Conservation (phyloP, 2,329 filamentous ascomycete genomes). For the Exophiala sp. region DNA sequence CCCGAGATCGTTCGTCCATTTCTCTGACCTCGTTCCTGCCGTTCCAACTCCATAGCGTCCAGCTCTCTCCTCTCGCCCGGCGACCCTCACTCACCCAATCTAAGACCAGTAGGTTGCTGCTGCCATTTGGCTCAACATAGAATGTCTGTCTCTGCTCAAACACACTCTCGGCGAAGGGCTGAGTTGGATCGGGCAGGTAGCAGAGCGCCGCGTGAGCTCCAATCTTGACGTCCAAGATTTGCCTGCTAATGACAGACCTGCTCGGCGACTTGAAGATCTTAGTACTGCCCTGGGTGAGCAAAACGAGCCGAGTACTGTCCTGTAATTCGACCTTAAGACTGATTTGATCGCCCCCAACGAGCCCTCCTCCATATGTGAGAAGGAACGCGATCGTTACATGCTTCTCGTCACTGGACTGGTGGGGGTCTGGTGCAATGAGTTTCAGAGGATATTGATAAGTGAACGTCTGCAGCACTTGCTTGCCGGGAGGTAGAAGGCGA, state of each 20-base stretch:
- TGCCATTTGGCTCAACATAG: constrained; percentile 46
- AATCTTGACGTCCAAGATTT: constrained; percentile 47
- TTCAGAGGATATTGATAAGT: constrained; percentile 94
- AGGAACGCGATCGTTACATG: constrained; percentile 61
- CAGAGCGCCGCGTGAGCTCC: constrained; percentile 48
- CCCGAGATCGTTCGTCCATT: constrained; percentile 47
- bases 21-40: constrained; percentile 74
- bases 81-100: constrained; percentile 95
- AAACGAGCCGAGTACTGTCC: constrained; percentile 58
- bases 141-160: constrained; percentile 84
- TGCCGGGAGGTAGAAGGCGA: constrained; percentile 62
- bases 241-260: constrained; percentile 35
- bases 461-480: constrained; percentile 65
- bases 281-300: constrained; percentile 69
- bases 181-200: constrained; percentile 82
- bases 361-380: constrained; percentile 87
- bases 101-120: constrained; percentile 65
- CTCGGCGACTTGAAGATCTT: constrained; percentile 84
- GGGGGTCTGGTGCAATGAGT: constrained; percentile 71
- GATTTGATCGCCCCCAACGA: constrained; percentile 81
- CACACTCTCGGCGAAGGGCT: constrained; percentile 77
- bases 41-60: constrained; percentile 73
- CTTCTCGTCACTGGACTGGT: constrained; percentile 50
- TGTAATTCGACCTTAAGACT: constrained; percentile 64
- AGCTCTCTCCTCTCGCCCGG: constrained; percentile 76